Base-by-base conservation (phyloP, 257 asterid species). In the Ophiorrhiza pumila region DNA sequence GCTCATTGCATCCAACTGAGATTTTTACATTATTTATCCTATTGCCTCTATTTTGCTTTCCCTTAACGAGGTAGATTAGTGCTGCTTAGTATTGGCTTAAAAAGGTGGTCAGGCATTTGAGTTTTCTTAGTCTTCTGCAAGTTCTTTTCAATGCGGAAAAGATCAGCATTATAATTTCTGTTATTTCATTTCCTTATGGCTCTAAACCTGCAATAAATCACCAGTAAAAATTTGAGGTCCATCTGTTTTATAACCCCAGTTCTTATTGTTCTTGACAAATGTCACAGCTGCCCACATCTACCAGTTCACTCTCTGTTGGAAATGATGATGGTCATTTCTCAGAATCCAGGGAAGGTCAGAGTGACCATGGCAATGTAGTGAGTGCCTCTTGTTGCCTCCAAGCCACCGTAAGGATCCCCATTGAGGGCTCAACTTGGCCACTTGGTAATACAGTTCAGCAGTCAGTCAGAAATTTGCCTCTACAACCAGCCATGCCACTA, bases 401-500 rank as follows among this genome's bases (percentile, higher is more conserved):
- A 62, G 49, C 49, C 64, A 35, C 76, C 42, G 4, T 17, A n/a
- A 41, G 32, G 23, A 27, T 66, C 41, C 57, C 68, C 57, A 22
- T 27, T 32, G 29, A 68, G 60, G 76, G 61, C 37, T 45, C 25
- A 59, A 56, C 43, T 63, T 31, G 47, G 61, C 52, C 69, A 43
- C 22, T 77, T 42, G 46, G n/a, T 37, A 47, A 69, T 77, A 72
- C 83, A 8, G 43, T 31, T 50, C 70, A 41, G 71, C 46, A 34
- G 70, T 41, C 75, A 5, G 15, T 23, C 45, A 61, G 71, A n/a
- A 77, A 64, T 57, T 65, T 63, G 43, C 56, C 57, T 34, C 65
- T 32, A 70, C 77, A 42, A 55, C 74, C 29, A 29, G 60, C 69
- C 39, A 9, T 35, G 7, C 35, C 63, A 27, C 41, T 37, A 3